Evolutionary conservation across 768 basidiomycete species (phyloP).

Genomic region (Rhodotorula kratochvilovae): DNA sequence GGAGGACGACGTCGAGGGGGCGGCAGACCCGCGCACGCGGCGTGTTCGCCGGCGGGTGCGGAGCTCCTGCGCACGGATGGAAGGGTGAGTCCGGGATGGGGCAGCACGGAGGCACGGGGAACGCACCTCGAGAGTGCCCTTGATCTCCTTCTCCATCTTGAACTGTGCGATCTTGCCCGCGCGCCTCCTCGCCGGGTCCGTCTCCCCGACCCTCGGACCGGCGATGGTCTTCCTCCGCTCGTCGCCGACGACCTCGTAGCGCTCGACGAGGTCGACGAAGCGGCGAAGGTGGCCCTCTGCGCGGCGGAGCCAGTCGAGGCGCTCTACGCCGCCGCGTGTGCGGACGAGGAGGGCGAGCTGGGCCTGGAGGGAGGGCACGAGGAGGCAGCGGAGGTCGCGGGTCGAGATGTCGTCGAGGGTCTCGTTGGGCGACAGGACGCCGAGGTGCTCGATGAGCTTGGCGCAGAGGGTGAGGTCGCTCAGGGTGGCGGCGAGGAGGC

Average conservation of each 20-base stretch:
- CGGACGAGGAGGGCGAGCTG: conserved; percentile 62
- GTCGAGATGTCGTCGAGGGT: conserved; percentile 75
- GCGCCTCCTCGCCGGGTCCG: conserved; percentile 66
- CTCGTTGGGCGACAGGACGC: conserved; percentile 80
- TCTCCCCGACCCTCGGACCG: conserved; percentile 40
- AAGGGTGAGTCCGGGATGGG: too few relatives aligned
- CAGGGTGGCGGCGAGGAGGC: conserved; percentile 58
- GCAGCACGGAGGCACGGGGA: too few relatives aligned
- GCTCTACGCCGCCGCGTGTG: conserved; percentile 57
- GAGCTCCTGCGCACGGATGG: too few relatives aligned
- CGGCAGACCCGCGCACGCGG: neutral
- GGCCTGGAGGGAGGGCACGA: conserved; percentile 64
- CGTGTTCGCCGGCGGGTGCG: conserved; percentile 2
- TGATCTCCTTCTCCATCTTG: conserved; percentile 64
- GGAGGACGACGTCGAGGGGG: conserved; percentile 1
- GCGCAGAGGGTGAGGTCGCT: conserved; percentile 58
- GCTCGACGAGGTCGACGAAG: conserved; percentile 49
- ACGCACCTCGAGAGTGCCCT: conserved; percentile 64
- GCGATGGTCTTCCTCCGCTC: conserved; percentile 53
- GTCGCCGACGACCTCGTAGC: conserved; percentile 63
- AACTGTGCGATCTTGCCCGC: conserved; percentile 89
- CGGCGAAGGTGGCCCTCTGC: conserved; percentile 43
- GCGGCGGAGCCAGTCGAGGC: conserved; percentile 57
- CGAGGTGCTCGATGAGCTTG: conserved; percentile 58
- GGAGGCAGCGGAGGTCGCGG: conserved; percentile 66